Conservation (phyloP, 2,329 filamentous ascomycete genomes). For the Cladosporium phlei region DNA sequence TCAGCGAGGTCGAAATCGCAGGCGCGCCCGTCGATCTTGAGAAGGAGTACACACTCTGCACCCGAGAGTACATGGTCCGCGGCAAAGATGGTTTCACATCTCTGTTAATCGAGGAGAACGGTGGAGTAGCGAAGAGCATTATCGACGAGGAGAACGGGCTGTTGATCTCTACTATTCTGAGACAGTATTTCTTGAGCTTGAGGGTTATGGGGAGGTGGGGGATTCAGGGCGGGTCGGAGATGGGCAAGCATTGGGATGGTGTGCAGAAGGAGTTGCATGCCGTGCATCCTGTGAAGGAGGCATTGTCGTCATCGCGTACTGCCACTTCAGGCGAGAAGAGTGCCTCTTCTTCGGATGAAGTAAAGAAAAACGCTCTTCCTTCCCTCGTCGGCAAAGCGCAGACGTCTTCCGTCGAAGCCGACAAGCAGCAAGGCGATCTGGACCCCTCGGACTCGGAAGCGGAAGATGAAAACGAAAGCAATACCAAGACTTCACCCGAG, state of each 20-base stretch:
- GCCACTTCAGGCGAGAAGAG: not conserved
- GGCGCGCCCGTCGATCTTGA: conserved; percentile 58
- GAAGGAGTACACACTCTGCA: conserved; percentile 67
- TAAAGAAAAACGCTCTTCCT: conserved; percentile 1
- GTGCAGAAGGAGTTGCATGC: conserved; percentile 60
- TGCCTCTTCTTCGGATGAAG: not conserved
- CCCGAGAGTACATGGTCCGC: conserved; percentile 81
- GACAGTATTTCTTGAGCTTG: conserved; percentile 86
- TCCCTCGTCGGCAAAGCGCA: conserved; percentile 21
- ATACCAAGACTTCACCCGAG: conserved; percentile 40
- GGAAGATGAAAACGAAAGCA: conserved; percentile 32
- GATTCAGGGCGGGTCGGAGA: conserved; percentile 59
- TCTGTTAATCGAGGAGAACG: conserved; percentile 69
- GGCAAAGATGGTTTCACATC: conserved; percentile 73
- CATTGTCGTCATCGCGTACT: conserved; percentile 8
- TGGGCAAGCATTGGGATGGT: conserved; percentile 60
- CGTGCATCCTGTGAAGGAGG: conserved; percentile 37
- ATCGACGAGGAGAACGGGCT: conserved; percentile 84
- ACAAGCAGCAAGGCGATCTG: too few species aligned
- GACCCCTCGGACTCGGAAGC: conserved; percentile 33
- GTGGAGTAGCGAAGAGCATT: conserved; percentile 70
- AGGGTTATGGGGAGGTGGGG: conserved; percentile 78
- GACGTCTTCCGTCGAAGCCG: not conserved
- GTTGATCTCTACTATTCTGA: conserved; percentile 76
- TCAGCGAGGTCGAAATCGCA: conserved; percentile 59